Evolutionary conservation across 2,329 filamentous ascomycete genomes (phyloP).

Genomic region (Coniochaeta sp.): DNA sequence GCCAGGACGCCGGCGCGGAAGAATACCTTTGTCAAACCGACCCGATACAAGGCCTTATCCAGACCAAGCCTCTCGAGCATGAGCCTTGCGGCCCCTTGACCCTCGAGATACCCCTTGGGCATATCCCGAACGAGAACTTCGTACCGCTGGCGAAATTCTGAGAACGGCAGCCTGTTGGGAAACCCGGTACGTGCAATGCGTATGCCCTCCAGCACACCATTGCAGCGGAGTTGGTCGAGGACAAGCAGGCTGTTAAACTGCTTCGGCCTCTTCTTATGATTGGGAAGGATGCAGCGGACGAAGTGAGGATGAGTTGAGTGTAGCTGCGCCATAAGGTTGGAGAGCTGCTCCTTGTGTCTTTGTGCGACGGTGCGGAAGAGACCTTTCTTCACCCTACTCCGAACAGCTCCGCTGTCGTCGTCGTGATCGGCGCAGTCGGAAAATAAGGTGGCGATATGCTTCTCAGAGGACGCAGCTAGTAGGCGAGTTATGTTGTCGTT

Average conservation of each 20-base stretch:
- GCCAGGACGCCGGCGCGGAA: constrained; percentile 94
- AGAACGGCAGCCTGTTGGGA: constrained; percentile 84
- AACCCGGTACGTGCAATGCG: constrained; percentile 95
- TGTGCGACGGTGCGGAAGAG: constrained; percentile 95
- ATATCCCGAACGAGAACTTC: constrained; percentile 86
- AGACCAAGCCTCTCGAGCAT: constrained; percentile 87
- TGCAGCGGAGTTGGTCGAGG: constrained; percentile 93
- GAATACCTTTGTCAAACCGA: constrained; percentile 95
- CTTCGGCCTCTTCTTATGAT: constrained; percentile 95
- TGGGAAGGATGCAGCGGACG: constrained; percentile 93
- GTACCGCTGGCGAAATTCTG: constrained; percentile 91
- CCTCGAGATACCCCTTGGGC: constrained; percentile 85
- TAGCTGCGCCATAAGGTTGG: constrained; percentile 88
- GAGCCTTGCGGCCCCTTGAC: constrained; percentile 73
- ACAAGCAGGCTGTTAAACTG: constrained; percentile 89
- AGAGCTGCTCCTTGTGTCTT: constrained; percentile 95
- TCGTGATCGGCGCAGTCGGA: constrained; percentile 78
- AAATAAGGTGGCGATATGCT: constrained; percentile 79
- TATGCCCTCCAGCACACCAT: constrained; percentile 98
- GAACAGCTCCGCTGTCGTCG: constrained; percentile 59
- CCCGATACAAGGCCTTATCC: constrained; percentile 80
- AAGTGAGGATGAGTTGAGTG: constrained; percentile 98
- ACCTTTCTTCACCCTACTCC: constrained; percentile 89
- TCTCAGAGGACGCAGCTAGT: constrained; percentile 72
- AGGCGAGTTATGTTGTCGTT: constrained; percentile 95